These are phyloP conservation scores for Scheffersomyces segobiensis DNA, from an alignment of 1,139 yeast species.

Conservation along the genomic window DNA sequence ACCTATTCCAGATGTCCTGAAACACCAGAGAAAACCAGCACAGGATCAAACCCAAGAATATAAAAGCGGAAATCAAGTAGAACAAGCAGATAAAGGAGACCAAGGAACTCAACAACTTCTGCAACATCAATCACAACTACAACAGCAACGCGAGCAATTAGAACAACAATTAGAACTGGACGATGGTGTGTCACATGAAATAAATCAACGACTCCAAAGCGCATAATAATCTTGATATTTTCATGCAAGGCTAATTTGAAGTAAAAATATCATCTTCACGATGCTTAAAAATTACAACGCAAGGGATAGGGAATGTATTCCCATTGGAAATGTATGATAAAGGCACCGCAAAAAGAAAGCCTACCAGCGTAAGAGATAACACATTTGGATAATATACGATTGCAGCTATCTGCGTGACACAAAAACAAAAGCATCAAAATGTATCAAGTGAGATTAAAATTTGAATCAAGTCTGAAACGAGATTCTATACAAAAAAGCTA, in stretches of 20 bases:
- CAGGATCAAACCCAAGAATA: background rate
- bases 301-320: background rate
- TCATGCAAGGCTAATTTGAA: background rate
- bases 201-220: background rate
- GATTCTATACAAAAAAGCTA: background rate
- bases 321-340: background rate
- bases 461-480: background rate
- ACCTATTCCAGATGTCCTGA: slow-evolving; percentile 26
- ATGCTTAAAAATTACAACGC: background rate
- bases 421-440: background rate
- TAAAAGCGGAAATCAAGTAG: background rate
- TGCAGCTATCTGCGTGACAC: background rate
- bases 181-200: background rate
- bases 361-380: background rate
- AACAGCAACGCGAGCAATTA: background rate
- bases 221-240: background rate
- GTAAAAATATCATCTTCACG: background rate
- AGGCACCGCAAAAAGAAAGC: background rate
- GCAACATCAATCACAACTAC: background rate
- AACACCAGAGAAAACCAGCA: slow-evolving; percentile 7
- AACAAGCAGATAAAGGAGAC: background rate
- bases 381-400: background rate
- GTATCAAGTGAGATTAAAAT: background rate
- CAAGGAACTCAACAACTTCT: background rate
- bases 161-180: background rate